phyloP scores from a whole-genome alignment of 768 basidiomycete species.

The Xanthoconium purpureum region DNA sequence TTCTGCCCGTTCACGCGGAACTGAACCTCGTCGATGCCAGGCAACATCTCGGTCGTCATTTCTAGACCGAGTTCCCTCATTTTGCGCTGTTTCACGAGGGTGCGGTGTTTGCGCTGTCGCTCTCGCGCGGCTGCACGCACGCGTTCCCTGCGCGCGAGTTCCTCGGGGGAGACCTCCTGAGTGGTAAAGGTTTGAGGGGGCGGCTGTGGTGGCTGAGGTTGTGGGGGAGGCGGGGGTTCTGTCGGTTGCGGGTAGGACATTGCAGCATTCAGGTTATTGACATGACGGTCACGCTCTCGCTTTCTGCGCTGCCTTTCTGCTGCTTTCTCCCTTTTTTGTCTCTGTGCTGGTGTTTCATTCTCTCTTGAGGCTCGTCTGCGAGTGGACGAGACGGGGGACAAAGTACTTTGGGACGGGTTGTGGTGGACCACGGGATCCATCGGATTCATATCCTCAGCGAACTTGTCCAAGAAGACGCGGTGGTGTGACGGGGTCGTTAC shows the following conservation, averaged over 20 bases:
- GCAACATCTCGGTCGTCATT: constrained; percentile 71
- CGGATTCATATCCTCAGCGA: constrained; percentile 26
- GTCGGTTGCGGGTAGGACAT: constrained; percentile 39
- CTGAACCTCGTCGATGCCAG: constrained; percentile 63
- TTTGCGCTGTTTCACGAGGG: constrained; percentile 73
- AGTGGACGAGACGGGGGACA: constrained; percentile 33
- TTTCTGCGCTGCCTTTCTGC: constrained; percentile 83
- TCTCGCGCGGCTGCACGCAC: constrained; percentile 76
- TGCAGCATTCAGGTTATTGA: constrained; percentile 39
- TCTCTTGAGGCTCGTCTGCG: constrained; percentile 58
- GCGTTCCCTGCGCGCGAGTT: constrained; percentile 62
- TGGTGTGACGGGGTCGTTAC: constrained; percentile 35
- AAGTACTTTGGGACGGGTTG: constrained; percentile 31
- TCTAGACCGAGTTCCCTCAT: constrained; percentile 80
- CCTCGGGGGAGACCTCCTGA: constrained; percentile 55
- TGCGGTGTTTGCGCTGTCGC: constrained; percentile 79
- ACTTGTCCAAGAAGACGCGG: constrained; percentile 14
- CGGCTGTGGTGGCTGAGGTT: constrained; percentile 32
- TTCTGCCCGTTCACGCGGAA: constrained; percentile 53
- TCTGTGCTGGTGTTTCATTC: constrained; percentile 71
- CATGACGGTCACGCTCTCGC: constrained; percentile 64
- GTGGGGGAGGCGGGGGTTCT: constrained; percentile 32
- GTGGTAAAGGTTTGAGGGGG: constrained; percentile 26
- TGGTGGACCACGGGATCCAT: constrained; percentile 36
- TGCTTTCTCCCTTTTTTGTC: constrained; percentile 80